Percentiles rank a stretch among this genome's conserved stretches.
Conservation (phyloP, 2,329 filamentous ascomycete species). For the Aspergillus ochraceus region DNA sequence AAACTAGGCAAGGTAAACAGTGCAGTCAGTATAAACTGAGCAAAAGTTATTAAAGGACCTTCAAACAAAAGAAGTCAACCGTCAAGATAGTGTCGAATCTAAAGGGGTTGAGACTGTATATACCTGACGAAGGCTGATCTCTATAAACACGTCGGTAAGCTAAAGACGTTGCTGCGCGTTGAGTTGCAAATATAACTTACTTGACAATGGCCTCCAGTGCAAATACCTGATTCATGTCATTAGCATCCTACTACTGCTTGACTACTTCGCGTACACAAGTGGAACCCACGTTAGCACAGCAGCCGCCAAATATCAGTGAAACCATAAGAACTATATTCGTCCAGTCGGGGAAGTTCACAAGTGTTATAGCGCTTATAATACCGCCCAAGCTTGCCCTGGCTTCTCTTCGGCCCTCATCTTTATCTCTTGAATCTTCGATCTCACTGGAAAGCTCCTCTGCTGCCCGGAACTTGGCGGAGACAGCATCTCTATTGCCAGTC, state of each 20-base stretch:
- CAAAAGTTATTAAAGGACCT: constrained; percentile 85
- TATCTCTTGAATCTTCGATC: not conserved
- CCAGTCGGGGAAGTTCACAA: constrained; percentile 56
- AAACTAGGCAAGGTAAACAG: constrained; percentile 75
- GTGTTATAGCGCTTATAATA: constrained; percentile 30
- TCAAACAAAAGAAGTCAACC: constrained; percentile 1
- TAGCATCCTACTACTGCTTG: constrained; percentile 15
- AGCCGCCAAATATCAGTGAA: constrained; percentile 88
- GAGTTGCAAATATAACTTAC: constrained; percentile 53
- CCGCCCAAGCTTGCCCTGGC: constrained; percentile 7
- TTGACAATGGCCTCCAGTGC: constrained; percentile 93
- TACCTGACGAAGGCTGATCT: constrained; percentile 81
- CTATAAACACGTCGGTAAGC: constrained; percentile 45
- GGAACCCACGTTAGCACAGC: constrained; percentile 79
- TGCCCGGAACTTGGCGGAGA: not conserved
- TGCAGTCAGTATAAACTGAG: constrained; percentile 83
- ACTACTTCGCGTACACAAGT: not conserved
- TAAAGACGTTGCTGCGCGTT: not conserved
- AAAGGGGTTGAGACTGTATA: not conserved
- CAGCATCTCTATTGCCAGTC: not conserved
- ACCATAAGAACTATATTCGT: constrained; percentile 68
- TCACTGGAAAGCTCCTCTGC: not conserved
- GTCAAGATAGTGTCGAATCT: not conserved
- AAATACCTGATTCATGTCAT: constrained; percentile 67
- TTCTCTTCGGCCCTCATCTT: not conserved